phyloP scores from a whole-genome alignment of 208 protist species.

The Leishmania amazonensis region DNA sequence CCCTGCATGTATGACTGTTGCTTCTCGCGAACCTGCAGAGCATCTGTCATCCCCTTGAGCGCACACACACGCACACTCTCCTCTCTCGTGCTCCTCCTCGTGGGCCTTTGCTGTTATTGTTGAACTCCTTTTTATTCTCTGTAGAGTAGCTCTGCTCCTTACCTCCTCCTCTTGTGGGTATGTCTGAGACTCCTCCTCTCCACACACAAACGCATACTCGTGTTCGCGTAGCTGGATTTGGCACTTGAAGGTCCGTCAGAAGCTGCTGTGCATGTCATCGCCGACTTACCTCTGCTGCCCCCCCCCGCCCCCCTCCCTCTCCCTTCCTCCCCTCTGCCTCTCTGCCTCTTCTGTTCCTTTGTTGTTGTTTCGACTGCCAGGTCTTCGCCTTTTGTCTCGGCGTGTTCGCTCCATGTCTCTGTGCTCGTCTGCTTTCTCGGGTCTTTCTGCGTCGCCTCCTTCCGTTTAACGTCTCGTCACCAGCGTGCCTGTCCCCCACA shows the following conservation, averaged over 20 bases:
- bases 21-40: background rate
- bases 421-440: background rate
- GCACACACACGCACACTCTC: background rate
- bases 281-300: background rate
- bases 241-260: background rate
- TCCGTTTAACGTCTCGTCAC: background rate
- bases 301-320: background rate
- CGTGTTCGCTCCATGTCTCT: background rate
- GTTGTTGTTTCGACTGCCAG: background rate
- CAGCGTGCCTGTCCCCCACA: background rate
- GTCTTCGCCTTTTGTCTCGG: background rate
- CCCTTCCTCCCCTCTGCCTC: background rate
- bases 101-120: background rate
- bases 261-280: background rate
- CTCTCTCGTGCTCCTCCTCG: background rate
- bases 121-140: background rate
- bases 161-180: background rate
- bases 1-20: slow-evolving; percentile 12
- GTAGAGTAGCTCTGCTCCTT: background rate
- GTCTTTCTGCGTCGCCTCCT: background rate
- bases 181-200: background rate
- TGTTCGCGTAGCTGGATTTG: background rate
- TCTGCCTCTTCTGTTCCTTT: background rate
- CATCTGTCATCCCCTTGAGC: background rate
- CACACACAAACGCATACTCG: background rate